phyloP scores from a whole-genome alignment of 2,329 filamentous ascomycete genomes.

The Ophiocordyceps camponoti-leonardi region DNA sequence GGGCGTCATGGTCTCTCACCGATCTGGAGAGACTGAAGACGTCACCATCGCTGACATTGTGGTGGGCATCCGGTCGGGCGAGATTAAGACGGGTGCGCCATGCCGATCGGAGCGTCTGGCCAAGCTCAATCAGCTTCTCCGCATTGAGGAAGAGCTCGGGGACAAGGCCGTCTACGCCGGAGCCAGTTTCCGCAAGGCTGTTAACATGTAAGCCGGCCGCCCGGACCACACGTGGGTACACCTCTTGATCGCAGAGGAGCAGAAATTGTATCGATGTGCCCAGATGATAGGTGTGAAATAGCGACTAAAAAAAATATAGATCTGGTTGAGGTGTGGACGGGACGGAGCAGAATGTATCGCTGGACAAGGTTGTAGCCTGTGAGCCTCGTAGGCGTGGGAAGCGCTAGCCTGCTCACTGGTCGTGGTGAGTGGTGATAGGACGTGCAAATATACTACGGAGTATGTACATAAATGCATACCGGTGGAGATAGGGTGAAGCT shows the following conservation, averaged over 20 bases:
- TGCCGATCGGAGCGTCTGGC: constrained; percentile 93
- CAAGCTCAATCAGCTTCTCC: constrained; percentile 99
- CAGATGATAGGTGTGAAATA: too few relatives aligned
- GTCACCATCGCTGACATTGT: constrained; percentile 98
- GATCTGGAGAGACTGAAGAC: constrained; percentile 98
- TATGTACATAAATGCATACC: too few relatives aligned
- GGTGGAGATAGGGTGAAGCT: too few relatives aligned
- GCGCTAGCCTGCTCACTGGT: too few relatives aligned
- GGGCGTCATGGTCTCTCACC: constrained; percentile 99
- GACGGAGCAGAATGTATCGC: too few relatives aligned
- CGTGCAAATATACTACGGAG: too few relatives aligned
- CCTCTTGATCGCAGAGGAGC: not conserved
- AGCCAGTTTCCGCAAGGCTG: constrained; percentile 74
- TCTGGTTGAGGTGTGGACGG: too few relatives aligned
- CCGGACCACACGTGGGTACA: not conserved
- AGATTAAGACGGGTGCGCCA: constrained; percentile 98
- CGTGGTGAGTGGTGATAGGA: too few relatives aligned
- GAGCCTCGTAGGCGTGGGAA: too few relatives aligned
- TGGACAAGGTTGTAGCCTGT: too few relatives aligned
- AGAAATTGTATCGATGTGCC: not conserved
- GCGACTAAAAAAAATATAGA: too few relatives aligned
- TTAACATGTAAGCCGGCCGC: constrained; percentile 53
- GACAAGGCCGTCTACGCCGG: constrained; percentile 84
- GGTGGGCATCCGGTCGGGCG: constrained; percentile 86
- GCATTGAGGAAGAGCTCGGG: constrained; percentile 98